Evolutionary conservation across 106 monocot genomes (phyloP), one percentile per base, ranked within the genome.

Genomic region (Ottelia alismoides): DNA sequence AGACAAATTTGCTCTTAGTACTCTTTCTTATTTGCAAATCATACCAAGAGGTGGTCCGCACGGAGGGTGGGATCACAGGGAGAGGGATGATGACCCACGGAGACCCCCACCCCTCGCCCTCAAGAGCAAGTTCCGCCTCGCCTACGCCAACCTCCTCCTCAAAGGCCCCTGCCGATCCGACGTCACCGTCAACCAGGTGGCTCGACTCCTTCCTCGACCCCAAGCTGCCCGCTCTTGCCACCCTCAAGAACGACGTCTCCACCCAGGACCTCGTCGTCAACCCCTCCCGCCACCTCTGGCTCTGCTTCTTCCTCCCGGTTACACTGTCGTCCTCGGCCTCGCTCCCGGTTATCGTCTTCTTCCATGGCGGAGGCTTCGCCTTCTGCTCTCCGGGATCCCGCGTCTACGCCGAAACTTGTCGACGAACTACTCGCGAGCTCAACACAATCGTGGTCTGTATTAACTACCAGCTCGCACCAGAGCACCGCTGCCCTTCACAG

Each of bases 171-270:
- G 77, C 56, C 84, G 84, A 57, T 2, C 51, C 22, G 45, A 91
- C 56, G 91, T 84, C 62, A 81, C 81, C 54, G 18, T 91, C 35
- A 81, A 85, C n/a, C 67, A 84, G 91, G 47, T 55, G 63, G 19
- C 63, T 81, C 22, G 24, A 75, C 46, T 61, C 61, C 22, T 20
- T 75, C 65, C 0, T 81, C 56, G 74, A 80, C 29, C 24, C 49
- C 27, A 47, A 17, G 21, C 16, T 40, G 53, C 11, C 66, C 14
- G 51, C 91, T n/a, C 57, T 55, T 55, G 45, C 70, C 27, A 57
- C 14, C 0, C 78, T 84, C 10, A 16, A 14, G 27, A 9, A 17
- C 27, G 65, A 73, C 66, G 80, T 84, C 55, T 46, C 58, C 50
- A 49, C 80, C 46, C 19, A 43, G 29, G 89, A 89, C 53, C 16